Evolutionary conservation across 331 rosid species (phyloP), one percentile per base, ranked within the genome.

Genomic region (Saraca asoca): DNA sequence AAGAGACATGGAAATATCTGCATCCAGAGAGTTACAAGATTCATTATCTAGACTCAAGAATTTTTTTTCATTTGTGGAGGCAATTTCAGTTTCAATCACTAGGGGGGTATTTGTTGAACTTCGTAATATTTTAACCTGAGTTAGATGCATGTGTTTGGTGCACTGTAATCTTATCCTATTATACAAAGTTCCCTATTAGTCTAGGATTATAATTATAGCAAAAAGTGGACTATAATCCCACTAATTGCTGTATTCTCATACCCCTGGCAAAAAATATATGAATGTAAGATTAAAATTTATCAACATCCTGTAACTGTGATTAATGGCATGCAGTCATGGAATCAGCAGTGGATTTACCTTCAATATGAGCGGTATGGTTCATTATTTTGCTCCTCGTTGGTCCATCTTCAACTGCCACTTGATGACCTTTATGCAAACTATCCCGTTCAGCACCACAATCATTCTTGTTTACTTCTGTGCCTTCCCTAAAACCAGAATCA

Each of bases 281-380:
- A 24, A 24, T 3, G 3, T 24, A 24, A 24, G 31, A 24, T 24
- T 24, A 24, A 1, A 24, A 24, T 1, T 24, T 24, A 24, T 24
- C 11, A 6, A 39, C 57, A 48, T 46, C 62, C 34, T 70, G 68
- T 38, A 66, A 20, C 18, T 38, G 51, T 54, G 53, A 44, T 59
- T 18, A 62, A 53, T 71, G 44, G 58, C 20, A 49, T 13, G 16
- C 51, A 50, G 42, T 37, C 12, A 34, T 3, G 3, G 66, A 48
- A 73, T 43, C 69, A 18, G 58, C 34, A 61, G 29, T 16, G 18
- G 56, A 24, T 48, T 19, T 75, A 80, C 85, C 85, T 71, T 72
- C 69, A 80, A 57, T 14, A 49, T 43, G 58, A 10, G 35, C 61
- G 29, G 56, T 38, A 33, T 49, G 19, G 12, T 68, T 34, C 49